Evolutionary conservation across 176 grass and related monocot genomes (phyloP).

Genomic region (Cocos nucifera): DNA sequence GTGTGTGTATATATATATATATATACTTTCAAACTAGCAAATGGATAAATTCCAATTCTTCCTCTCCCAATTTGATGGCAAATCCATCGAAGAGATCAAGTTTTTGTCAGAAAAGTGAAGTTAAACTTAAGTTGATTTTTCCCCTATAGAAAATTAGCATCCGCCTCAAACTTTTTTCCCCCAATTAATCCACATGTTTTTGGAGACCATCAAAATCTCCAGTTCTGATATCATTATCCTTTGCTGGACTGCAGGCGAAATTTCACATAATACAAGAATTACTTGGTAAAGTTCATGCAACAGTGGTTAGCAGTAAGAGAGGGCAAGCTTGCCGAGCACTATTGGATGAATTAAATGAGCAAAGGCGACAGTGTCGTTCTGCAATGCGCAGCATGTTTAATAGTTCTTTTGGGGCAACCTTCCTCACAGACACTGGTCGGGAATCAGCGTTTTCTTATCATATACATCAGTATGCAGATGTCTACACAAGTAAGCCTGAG

Average conservation of each 20-base stretch:
- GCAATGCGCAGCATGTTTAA: constrained; percentile 76
- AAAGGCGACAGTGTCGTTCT: constrained; percentile 62
- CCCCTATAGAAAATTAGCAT: too few species aligned
- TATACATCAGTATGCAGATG: constrained; percentile 97
- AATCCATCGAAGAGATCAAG: too few species aligned
- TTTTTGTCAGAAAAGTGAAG: too few species aligned
- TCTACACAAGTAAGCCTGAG: constrained; percentile 87
- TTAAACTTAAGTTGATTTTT: too few species aligned
- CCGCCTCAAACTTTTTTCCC: too few species aligned
- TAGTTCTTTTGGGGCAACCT: constrained; percentile 76
- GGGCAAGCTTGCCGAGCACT: constrained; percentile 69
- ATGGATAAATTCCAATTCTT: too few species aligned
- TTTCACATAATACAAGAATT: constrained; percentile 93
- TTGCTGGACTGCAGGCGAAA: constrained; percentile 55
- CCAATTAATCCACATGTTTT: too few species aligned
- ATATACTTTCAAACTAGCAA: too few species aligned
- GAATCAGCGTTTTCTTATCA: constrained; percentile 93
- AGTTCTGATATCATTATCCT: neutral
- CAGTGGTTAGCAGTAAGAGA: constrained; percentile 73
- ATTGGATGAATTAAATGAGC: constrained; percentile 68
- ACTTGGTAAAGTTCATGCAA: constrained; percentile 80
- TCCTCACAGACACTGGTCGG: constrained; percentile 88
- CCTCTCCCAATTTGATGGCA: too few species aligned
- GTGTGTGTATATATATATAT: too few species aligned
- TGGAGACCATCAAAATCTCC: neutral